A percentile compares a stretch with the other conserved stretches of the same genome.
Evolutionary conservation across 768 basidiomycete genomes (phyloP).

Genomic region (Lactifluus echinatus): DNA sequence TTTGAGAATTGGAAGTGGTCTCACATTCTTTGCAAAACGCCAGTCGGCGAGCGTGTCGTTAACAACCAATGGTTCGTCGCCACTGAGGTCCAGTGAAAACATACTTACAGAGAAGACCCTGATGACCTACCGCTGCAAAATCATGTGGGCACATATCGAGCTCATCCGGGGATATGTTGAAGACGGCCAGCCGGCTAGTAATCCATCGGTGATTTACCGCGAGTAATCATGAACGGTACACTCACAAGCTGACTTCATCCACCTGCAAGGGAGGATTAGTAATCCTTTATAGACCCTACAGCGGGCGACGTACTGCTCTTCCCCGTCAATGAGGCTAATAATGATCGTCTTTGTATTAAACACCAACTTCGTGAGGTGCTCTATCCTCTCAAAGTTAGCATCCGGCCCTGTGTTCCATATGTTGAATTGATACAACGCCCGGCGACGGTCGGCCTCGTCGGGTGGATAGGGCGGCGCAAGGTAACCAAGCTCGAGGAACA

Average conservation of each 20-base stretch:
- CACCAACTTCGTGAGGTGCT: conserved; percentile 86
- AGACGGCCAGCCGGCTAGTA: conserved; percentile 38
- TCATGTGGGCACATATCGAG: conserved; percentile 78
- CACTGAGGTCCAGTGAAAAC: conserved; percentile 32
- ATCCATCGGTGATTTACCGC: not conserved
- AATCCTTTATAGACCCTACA: not conserved
- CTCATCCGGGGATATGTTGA: conserved; percentile 43
- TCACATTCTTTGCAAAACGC: conserved; percentile 79
- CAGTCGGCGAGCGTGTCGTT: conserved; percentile 76
- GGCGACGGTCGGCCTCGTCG: conserved; percentile 71
- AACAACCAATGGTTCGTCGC: conserved; percentile 82
- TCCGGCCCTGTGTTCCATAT: conserved; percentile 84
- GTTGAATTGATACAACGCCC: conserved; percentile 89
- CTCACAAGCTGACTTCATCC: conserved; percentile 86
- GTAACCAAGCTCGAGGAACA: conserved; percentile 56
- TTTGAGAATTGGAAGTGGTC: conserved; percentile 22
- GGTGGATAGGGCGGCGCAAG: conserved; percentile 78
- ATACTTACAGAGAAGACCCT: not conserved
- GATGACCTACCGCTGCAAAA: conserved; percentile 59
- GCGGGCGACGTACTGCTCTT: conserved; percentile 55
- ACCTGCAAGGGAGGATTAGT: conserved; percentile 35
- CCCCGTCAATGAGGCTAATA: conserved; percentile 76
- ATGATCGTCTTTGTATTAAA: conserved; percentile 83
- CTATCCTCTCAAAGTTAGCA: conserved; percentile 88
- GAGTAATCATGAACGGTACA: not conserved